Evolutionary conservation across 2,329 filamentous ascomycete genomes (phyloP).

Genomic region (Phaeophleospora eucalypticola): DNA sequence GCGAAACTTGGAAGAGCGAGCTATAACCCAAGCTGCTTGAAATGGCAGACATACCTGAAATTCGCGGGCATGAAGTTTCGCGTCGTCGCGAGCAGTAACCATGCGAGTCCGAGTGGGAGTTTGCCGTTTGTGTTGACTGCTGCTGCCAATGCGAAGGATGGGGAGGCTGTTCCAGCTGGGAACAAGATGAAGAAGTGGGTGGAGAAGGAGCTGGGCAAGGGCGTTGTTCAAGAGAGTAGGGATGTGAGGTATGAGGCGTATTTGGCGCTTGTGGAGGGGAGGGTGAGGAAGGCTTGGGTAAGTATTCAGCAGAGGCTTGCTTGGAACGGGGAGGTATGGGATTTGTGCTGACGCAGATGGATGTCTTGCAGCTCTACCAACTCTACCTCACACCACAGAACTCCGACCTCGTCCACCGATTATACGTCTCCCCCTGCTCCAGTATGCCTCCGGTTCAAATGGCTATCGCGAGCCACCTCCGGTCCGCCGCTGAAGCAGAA

Average conservation of each 20-base stretch:
- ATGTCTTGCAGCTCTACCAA: slow-evolving; percentile 58
- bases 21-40: slow-evolving; percentile 88
- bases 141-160: slow-evolving; percentile 30
- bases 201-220: slow-evolving; percentile 32
- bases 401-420: slow-evolving; percentile 60
- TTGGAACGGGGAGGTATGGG: background rate
- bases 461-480: slow-evolving; percentile 63
- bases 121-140: slow-evolving; percentile 77
- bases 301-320: too few species aligned
- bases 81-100: slow-evolving; percentile 74
- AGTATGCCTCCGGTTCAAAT: slow-evolving; percentile 59
- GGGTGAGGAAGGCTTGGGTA: slow-evolving; percentile 83
- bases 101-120: slow-evolving; percentile 84
- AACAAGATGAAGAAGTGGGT: slow-evolving; percentile 66
- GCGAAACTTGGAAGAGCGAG: slow-evolving; percentile 62
- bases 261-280: slow-evolving; percentile 68
- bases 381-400: slow-evolving; percentile 74
- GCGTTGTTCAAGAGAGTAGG: slow-evolving; percentile 44
- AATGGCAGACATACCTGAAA: slow-evolving; percentile 91
- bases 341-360: background rate
- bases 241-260: slow-evolving; percentile 68
- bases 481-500: slow-evolving; percentile 68
- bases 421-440: slow-evolving; percentile 66
- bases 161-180: slow-evolving; percentile 49
- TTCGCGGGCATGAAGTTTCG: slow-evolving; percentile 67